phyloP scores from a whole-genome alignment of 371 early-diverging fungal species.

The Apophysomyces variabilis region DNA sequence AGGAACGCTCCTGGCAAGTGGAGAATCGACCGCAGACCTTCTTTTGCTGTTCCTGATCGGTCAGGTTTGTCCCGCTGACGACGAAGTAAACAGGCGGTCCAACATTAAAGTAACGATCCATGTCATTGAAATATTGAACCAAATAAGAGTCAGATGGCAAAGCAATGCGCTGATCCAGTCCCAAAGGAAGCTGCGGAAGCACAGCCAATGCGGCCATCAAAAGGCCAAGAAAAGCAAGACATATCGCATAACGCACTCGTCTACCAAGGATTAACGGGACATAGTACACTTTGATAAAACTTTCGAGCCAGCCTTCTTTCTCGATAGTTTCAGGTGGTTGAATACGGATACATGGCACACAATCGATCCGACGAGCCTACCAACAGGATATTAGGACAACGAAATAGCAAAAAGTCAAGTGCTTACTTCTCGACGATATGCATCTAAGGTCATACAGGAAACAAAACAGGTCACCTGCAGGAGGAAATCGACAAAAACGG shows the following conservation, averaged over 20 bases:
- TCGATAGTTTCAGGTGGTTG: constrained; percentile 55
- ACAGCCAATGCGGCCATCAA: constrained; percentile 56
- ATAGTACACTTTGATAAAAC: constrained; percentile 57
- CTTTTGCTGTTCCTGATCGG: constrained; percentile 53
- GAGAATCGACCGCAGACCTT: constrained; percentile 71
- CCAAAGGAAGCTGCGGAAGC: constrained; percentile 60
- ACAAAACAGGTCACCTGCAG: constrained; percentile 78
- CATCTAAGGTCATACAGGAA: constrained; percentile 71
- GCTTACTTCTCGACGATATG: constrained; percentile 54
- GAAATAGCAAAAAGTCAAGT: not conserved
- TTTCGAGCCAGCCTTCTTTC: constrained; percentile 59
- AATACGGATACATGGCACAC: constrained; percentile 66
- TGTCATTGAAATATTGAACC: constrained; percentile 70
- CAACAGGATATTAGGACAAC: not conserved
- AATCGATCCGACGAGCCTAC: constrained; percentile 64
- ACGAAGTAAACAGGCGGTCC: constrained; percentile 85
- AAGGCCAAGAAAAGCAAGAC: constrained; percentile 59
- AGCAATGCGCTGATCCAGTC: constrained; percentile 75
- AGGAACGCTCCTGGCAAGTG: constrained; percentile 56
- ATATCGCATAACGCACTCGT: constrained; percentile 53
- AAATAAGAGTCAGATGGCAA: constrained; percentile 76
- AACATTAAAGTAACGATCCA: constrained; percentile 67
- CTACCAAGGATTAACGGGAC: constrained; percentile 60
- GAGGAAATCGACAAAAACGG: constrained; percentile 74
- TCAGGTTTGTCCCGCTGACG: constrained; percentile 58